phyloP scores from a whole-genome alignment of 805 yeast species.

The Starmerella lactis-condensi region DNA sequence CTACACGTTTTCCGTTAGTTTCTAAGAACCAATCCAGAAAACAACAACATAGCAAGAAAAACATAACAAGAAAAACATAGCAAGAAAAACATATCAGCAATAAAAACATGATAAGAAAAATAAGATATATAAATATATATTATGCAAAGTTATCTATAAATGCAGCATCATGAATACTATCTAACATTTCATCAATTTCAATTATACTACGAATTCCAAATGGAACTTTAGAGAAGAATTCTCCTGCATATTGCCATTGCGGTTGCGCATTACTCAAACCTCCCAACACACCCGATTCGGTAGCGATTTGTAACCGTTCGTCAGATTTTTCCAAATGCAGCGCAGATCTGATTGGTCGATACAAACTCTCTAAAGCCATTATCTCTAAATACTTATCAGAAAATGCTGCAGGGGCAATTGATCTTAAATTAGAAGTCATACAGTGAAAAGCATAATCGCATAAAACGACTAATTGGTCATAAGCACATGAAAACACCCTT shows the following conservation, averaged over 20 bases:
- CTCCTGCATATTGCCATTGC: background rate
- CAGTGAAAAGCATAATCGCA: conserved; percentile 4
- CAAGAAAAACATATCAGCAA: no score
- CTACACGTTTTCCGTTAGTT: no score
- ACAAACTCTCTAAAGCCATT: no score
- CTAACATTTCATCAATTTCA: no score
- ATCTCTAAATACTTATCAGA: background rate
- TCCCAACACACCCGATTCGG: background rate
- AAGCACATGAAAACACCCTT: background rate
- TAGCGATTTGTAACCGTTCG: background rate
- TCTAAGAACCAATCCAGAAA: no score
- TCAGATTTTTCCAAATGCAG: background rate
- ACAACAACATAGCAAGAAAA: no score
- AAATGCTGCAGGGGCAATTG: conserved; percentile 10
- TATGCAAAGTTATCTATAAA: no score
- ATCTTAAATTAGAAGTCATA: background rate
- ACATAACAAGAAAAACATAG: no score
- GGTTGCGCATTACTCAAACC: background rate
- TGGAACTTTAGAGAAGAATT: background rate
- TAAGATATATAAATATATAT: no score
- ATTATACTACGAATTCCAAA: background rate
- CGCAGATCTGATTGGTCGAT: background rate
- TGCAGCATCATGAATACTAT: no score
- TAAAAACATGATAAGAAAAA: no score
- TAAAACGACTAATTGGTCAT: conserved; percentile 2